These are phyloP conservation scores for Fusarium euwallaceae DNA, from an alignment of 2,329 filamentous ascomycete genomes.

Conservation along the genomic window DNA sequence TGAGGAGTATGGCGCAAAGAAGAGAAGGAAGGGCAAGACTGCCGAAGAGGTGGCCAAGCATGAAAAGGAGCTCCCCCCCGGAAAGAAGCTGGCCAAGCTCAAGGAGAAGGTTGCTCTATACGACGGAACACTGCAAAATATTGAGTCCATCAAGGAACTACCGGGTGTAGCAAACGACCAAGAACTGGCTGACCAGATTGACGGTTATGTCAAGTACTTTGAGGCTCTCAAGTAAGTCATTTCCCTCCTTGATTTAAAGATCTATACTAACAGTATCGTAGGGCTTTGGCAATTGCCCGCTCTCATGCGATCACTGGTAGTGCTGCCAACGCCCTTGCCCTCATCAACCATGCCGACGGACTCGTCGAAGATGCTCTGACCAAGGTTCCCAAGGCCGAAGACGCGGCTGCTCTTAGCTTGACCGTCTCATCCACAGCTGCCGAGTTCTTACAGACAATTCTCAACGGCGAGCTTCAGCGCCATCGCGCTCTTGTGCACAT, in stretches of 20 bases:
- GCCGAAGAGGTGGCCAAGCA: slow-evolving; percentile 57
- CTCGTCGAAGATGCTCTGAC: slow-evolving; percentile 69
- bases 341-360: slow-evolving; percentile 79
- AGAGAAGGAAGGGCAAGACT: slow-evolving; percentile 62
- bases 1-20: slow-evolving; percentile 62
- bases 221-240: slow-evolving; percentile 81
- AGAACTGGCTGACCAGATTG: slow-evolving; percentile 80
- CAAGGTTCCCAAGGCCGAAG: slow-evolving; percentile 57
- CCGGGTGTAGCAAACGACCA: slow-evolving; percentile 90
- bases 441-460: slow-evolving; percentile 69
- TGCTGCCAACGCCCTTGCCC: slow-evolving; percentile 83
- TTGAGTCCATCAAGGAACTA: slow-evolving; percentile 90
- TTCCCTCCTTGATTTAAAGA: background rate
- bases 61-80: slow-evolving; percentile 74
- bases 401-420: slow-evolving; percentile 71
- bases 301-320: slow-evolving; percentile 83
- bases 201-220: slow-evolving; percentile 86
- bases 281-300: slow-evolving; percentile 85
- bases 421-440: slow-evolving; percentile 73
- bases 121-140: slow-evolving; percentile 89
- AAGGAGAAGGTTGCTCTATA: slow-evolving; percentile 92
- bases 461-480: slow-evolving; percentile 81
- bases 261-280: slow-evolving; percentile 50
- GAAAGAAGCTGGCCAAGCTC: slow-evolving; percentile 82
- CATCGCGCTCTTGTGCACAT: slow-evolving; percentile 90